These are phyloP conservation scores for Globisporangium middletonii DNA, from an alignment of 352 stramenopile genomes.

Conservation along the genomic window DNA sequence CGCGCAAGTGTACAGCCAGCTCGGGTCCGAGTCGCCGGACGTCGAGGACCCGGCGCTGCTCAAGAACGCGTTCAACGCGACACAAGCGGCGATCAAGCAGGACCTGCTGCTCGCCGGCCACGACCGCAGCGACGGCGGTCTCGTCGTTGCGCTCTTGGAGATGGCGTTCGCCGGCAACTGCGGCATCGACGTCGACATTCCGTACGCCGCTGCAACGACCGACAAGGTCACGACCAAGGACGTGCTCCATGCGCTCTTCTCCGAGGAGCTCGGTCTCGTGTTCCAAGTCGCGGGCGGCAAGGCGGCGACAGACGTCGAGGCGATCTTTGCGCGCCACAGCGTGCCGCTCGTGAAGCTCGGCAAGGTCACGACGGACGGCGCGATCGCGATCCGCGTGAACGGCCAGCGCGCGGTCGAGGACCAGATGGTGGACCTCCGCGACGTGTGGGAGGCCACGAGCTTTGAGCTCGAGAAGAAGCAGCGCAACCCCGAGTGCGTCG, in stretches of 20 bases:
- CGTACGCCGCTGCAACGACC: constrained; percentile 16
- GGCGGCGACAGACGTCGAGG: constrained; percentile 64
- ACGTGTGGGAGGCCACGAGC: constrained; percentile 98
- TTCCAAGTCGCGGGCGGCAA: constrained; percentile 89
- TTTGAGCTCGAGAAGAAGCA: constrained; percentile 98
- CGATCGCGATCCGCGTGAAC: constrained; percentile 89
- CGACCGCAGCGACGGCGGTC: constrained; percentile 97
- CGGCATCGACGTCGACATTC: constrained; percentile 92
- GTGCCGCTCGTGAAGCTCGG: constrained; percentile 91
- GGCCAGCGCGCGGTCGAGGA: constrained; percentile 72
- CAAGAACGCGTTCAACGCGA: constrained; percentile 92
- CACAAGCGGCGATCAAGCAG: constrained; percentile 91
- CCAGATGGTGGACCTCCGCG: constrained; percentile 82
- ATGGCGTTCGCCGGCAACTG: constrained; percentile 99
- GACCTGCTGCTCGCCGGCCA: constrained; percentile 93
- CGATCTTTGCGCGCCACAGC: constrained; percentile 74
- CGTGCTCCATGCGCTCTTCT: constrained; percentile 88
- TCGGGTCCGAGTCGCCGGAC: constrained; percentile 86
- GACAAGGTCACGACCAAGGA: constrained; percentile 46
- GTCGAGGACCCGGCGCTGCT: constrained; percentile 92
- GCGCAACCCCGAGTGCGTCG: constrained; percentile 94
- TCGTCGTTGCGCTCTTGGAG: constrained; percentile 94
- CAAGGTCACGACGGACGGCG: constrained; percentile 75
- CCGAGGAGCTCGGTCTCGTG: constrained; percentile 96
- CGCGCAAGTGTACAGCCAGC: constrained; percentile 90